phyloP scores from a whole-genome alignment of 495 filamentous ascomycete genomes.

The Pseudotulostoma volvatum region DNA sequence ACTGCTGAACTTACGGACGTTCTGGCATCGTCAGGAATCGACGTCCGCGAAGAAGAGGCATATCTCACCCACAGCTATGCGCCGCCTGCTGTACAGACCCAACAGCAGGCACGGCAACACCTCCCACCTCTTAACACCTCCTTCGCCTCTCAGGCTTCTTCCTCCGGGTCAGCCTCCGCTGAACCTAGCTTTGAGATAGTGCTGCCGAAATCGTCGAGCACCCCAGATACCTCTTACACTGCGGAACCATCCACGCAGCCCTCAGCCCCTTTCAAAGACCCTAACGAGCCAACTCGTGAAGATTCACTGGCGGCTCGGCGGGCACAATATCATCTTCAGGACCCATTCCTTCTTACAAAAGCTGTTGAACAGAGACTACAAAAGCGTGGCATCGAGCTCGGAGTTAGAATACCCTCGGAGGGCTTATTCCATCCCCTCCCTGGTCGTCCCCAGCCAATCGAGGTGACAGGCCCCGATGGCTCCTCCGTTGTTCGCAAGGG shows the following conservation, averaged over 20 bases:
- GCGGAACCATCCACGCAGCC: constrained; percentile 17
- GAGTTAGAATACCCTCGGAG: constrained; percentile 47
- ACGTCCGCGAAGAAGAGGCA: constrained; percentile 69
- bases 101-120: constrained; percentile 26
- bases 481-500: constrained; percentile 39
- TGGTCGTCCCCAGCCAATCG: constrained; percentile 31
- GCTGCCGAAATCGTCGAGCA: constrained; percentile 15
- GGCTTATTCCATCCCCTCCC: constrained; percentile 39
- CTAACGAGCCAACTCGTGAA: constrained; percentile 26
- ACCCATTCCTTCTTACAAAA: constrained; percentile 40
- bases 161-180: constrained; percentile 20
- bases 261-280: constrained; percentile 20
- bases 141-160: constrained; percentile 29
- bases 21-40: constrained; percentile 60
- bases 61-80: constrained; percentile 45
- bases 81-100: constrained; percentile 27
- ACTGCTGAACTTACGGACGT: constrained; percentile 62
- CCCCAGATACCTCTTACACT: constrained; percentile 21
- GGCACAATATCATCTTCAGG: constrained; percentile 37
- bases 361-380: constrained; percentile 32
- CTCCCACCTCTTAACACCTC: constrained; percentile 23
- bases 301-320: constrained; percentile 28
- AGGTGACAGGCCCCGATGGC: constrained; percentile 39
- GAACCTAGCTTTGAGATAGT: constrained; percentile 25
- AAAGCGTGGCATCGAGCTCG: constrained; percentile 33